Evolutionary conservation across 179 eudicot genomes (phyloP).

Genomic region (Beta lomatogona): DNA sequence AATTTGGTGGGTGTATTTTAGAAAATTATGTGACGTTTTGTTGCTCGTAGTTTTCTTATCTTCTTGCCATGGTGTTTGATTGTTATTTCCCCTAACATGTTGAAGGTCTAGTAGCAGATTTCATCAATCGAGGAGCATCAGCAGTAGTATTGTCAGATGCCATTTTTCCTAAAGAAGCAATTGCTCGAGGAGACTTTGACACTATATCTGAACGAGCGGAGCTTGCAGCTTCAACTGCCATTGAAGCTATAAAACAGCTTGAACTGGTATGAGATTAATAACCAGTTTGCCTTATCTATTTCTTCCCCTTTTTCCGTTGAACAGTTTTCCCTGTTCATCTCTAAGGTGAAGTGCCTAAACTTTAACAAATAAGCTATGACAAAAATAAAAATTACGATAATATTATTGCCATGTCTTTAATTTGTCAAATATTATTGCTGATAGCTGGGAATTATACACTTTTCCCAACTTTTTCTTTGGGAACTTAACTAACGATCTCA

Average conservation of each 20-base stretch:
- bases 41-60: too few species aligned
- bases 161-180: slow-evolving; percentile 64
- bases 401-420: neutral
- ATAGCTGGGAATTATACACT: neutral
- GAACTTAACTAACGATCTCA: neutral
- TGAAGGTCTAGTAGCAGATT: slow-evolving; percentile 54
- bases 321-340: neutral
- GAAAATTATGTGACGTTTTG: too few species aligned
- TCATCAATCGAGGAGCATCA: slow-evolving; percentile 66
- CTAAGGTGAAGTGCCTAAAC: too few species aligned
- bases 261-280: slow-evolving; percentile 14
- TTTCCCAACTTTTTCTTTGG: neutral
- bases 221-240: slow-evolving; percentile 46
- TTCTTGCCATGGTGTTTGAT: too few species aligned
- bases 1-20: too few species aligned
- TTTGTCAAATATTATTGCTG: neutral
- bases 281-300: neutral
- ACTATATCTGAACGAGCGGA: slow-evolving; percentile 49
- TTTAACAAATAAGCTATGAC: neutral
- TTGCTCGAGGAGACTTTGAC: slow-evolving; percentile 47
- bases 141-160: slow-evolving; percentile 84
- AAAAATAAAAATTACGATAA: neutral
- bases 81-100: neutral
- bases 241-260: slow-evolving; percentile 42
- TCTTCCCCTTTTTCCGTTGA: neutral